These are phyloP conservation scores for Leccinum boreale DNA, from an alignment of 768 basidiomycete species.

Conservation along the genomic window DNA sequence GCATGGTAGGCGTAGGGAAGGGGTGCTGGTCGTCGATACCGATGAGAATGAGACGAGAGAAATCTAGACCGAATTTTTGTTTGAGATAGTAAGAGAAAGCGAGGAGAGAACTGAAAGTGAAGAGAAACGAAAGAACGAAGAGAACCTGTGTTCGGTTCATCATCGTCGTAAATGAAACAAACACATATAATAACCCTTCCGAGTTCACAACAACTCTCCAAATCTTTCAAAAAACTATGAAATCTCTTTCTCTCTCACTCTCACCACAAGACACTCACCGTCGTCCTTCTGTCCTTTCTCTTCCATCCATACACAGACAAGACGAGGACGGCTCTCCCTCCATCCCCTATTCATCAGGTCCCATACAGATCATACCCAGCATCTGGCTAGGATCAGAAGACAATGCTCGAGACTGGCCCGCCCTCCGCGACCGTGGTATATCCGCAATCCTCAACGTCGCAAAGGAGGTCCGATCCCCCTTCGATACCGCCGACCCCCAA, in stretches of 20 bases:
- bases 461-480: slow-evolving; percentile 80
- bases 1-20: slow-evolving; percentile 5
- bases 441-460: slow-evolving; percentile 87
- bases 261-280: slow-evolving; percentile 37
- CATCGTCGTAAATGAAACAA: neutral
- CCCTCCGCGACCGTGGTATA: slow-evolving; percentile 69
- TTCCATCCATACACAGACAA: slow-evolving; percentile 58
- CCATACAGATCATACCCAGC: slow-evolving; percentile 78
- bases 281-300: slow-evolving; percentile 70
- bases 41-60: slow-evolving; percentile 36
- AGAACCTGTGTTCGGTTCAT: slow-evolving; percentile 51
- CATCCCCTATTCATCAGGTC: slow-evolving; percentile 76
- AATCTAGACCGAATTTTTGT: neutral
- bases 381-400: slow-evolving; percentile 92
- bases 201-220: no score
- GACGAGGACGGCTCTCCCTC: slow-evolving; percentile 61
- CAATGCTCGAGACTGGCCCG: slow-evolving; percentile 80
- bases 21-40: slow-evolving; percentile 47
- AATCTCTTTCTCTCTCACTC: slow-evolving; percentile 20
- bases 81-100: neutral
- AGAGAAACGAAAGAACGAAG: slow-evolving; percentile 52
- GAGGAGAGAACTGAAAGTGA: slow-evolving; percentile 48
- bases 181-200: slow-evolving; percentile 20
- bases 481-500: slow-evolving; percentile 48
- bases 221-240: no score